Evolutionary conservation across 495 filamentous ascomycete genomes (phyloP).

Genomic region (Pyronema omphalodes): DNA sequence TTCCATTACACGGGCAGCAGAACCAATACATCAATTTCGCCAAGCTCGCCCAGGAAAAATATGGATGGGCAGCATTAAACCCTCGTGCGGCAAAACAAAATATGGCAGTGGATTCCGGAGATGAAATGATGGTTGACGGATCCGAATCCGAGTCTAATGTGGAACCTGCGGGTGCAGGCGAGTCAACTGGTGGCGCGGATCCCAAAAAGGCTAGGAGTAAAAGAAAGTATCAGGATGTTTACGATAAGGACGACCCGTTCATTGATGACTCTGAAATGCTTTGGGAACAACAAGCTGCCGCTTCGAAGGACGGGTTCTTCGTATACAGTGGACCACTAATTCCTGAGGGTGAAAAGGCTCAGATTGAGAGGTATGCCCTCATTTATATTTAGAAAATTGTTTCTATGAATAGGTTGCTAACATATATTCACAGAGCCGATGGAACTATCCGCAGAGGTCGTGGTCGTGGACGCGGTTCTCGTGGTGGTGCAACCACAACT

Average conservation of each 20-base stretch:
- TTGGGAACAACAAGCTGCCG: slow-evolving; percentile 90
- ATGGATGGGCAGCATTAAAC: slow-evolving; percentile 85
- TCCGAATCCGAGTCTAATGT: slow-evolving; percentile 49
- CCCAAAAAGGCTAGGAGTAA: slow-evolving; percentile 44
- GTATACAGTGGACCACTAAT: slow-evolving; percentile 74
- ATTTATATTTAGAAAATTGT: neutral
- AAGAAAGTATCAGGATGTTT: slow-evolving; percentile 81
- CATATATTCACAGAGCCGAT: slow-evolving; percentile 38
- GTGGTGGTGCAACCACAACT: slow-evolving; percentile 51
- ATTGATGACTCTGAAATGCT: slow-evolving; percentile 91
- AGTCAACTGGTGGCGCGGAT: slow-evolving; percentile 33
- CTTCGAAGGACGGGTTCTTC: slow-evolving; percentile 81
- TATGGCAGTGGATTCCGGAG: slow-evolving; percentile 40
- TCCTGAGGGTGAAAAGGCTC: slow-evolving; percentile 75
- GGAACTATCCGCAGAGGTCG: slow-evolving; percentile 50
- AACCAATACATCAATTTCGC: slow-evolving; percentile 94
- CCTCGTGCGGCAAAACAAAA: slow-evolving; percentile 66
- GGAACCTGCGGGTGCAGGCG: slow-evolving; percentile 50
- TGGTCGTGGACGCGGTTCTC: slow-evolving; percentile 39
- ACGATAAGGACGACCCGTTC: slow-evolving; percentile 91
- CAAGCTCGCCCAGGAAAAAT: slow-evolving; percentile 75
- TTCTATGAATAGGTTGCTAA: slow-evolving; percentile 17
- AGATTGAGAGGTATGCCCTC: slow-evolving; percentile 52
- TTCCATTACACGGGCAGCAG: slow-evolving; percentile 57
- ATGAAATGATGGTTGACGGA: slow-evolving; percentile 53